Base-by-base conservation (phyloP, 805 yeast species). In the Peterozyma toletana region DNA sequence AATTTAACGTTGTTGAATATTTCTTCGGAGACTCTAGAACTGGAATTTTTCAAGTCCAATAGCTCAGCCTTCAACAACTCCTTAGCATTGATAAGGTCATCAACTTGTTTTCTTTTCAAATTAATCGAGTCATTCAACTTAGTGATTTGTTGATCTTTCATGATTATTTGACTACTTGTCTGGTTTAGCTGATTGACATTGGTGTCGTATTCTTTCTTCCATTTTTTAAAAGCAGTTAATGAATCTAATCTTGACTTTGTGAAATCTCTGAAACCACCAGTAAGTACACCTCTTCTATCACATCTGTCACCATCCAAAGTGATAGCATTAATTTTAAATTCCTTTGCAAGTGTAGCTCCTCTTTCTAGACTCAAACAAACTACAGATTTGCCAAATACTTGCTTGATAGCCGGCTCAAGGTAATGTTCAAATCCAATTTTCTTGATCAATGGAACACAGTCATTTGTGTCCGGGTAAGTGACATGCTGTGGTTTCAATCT, bases 291-390 rank as follows among this genome's bases (percentile, higher is more conserved):
- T 50, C 71, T 77, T 39, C 78, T 79, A 53, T 87, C 95, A 40
- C 87, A 87, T 50, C 87, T 70, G 58, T 93, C 98, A 52, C 99
- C 99, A 59, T 87, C 95, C 14, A 91, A 65, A 0, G 99, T 93
- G 13, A 93, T 84, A 1, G 96, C 86, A 52, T 77, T 80, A 18
- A 90, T 63, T 30, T 77, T 75, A 57, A 69, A 75, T 9, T 66
- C 61, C 39, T 75, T 75, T 0, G 96, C 80, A 29, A 85, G 64
- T 51, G 79, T 82, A 2, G 81, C 69, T 3, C 95, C 95, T 30
- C 71, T 69, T 39, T 74, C 80, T 38, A 91, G 63, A 48, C 83
- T 79, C 45, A 76, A 73, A 42, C 90, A 82, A 1, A 93, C 90
- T 36, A 90, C 76, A 0, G 93, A 78, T 53, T 73, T 80, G 17